Evolutionary conservation across 345 rosid species (phyloP), one percentile per base, ranked within the genome.

Genomic region (Turritis glabra): DNA sequence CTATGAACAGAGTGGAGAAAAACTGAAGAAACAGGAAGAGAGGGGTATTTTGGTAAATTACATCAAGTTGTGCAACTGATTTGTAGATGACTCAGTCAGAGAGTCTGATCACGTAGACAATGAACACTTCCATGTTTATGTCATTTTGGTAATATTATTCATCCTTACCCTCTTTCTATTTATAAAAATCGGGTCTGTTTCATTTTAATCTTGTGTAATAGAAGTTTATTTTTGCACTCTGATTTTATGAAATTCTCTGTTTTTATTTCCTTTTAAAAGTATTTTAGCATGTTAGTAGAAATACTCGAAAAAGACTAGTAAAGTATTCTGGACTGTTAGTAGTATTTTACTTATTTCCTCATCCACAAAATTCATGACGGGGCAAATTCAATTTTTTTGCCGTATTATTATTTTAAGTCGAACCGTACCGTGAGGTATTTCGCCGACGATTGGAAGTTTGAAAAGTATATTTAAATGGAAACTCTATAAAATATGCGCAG

Each of bases 1-100:
- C 72, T 47, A 71, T 71, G 80, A 77, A 71, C 80, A 77, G 72
- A 77, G 61, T 51, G 37, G 76, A 70, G 59, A 63, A 69, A 69
- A 76, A 75, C 74, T 75, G 63, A 75, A n/a, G 1, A 30, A 29
- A 9, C 6, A 37, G 18, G 1, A 23, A 14, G 8, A 2, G 47
- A 54, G 30, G 76, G 76, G 80, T 64, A 17, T 27, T 71, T 37
- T 54, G 52, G 72, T 77, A 27, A 63, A 63, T 63, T 76, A 53
- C 0, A 41, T 55, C 43, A 26, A 59, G 26, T 51, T 58, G 41
- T 19, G 26, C 7, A 60, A 67, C 79, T 75, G 69, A 68, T 59
- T 59, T 51, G 3, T 40, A 33, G 46, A 27, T 61, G 62, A 54
- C 41, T 61, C 38, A 23, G 17, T 40, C 38, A 33, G 37, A 33